Percentiles rank a stretch among this genome's conserved stretches.
Conservation (phyloP, 2,329 filamentous ascomycete species). For the Hymenotorrendiella dingleyae region DNA sequence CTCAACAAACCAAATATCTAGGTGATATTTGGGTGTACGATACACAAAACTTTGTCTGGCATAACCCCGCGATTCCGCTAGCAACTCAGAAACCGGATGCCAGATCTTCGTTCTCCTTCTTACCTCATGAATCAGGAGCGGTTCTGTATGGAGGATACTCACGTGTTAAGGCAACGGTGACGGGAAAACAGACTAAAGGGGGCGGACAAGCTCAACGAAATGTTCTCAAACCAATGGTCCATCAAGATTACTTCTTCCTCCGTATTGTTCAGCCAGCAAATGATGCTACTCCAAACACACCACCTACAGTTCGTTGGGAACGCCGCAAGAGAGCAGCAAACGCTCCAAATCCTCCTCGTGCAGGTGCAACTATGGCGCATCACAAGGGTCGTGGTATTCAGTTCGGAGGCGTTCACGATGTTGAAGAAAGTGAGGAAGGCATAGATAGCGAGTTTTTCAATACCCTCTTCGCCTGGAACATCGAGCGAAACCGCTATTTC, state of each 20-base stretch:
- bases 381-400: conserved; percentile 90
- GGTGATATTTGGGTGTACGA: conserved; percentile 96
- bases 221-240: conserved; percentile 77
- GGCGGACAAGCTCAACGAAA: conserved; percentile 56
- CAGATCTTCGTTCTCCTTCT: conserved; percentile 82
- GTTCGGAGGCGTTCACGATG: conserved; percentile 92
- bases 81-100: conserved; percentile 85
- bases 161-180: conserved; percentile 68
- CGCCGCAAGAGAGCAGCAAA: conserved; percentile 89
- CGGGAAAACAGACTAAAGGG: conserved; percentile 59
- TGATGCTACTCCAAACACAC: conserved; percentile 58
- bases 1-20: conserved; percentile 88
- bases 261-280: conserved; percentile 67
- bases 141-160: conserved; percentile 93
- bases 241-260: conserved; percentile 93
- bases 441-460: conserved; percentile 99
- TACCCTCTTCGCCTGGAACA: conserved; percentile 83
- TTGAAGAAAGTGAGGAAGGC: conserved; percentile 85
- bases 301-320: conserved; percentile 82
- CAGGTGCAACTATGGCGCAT: conserved; percentile 87
- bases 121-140: conserved; percentile 85
- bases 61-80: conserved; percentile 66
- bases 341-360: conserved; percentile 72
- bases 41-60: conserved; percentile 80
- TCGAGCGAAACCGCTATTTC: conserved; percentile 94